Base-by-base conservation (phyloP, 495 filamentous ascomycete species). In the Aspergillus heteromorphus region DNA sequence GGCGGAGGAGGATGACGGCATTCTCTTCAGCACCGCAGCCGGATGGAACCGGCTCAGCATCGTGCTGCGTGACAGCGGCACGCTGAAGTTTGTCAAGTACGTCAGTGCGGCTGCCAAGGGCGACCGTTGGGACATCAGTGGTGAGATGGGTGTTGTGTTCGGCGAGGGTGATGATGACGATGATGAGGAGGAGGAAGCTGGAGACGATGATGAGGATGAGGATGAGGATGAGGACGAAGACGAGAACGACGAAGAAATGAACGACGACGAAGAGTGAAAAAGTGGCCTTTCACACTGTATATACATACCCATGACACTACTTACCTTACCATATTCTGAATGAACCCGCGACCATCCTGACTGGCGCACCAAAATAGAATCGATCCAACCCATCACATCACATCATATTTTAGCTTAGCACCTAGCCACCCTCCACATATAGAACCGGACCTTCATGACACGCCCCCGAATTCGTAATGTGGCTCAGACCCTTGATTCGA, bases 81-180 rank as follows among this genome's bases (percentile, higher is more conserved):
- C 87, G 7, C 78, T 98, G 63, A 83, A 87, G 71, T 97, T 97
- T 66, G 91, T 97, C 64, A 99, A 97, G 78, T 99, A 96, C 68
- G 88, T 97, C 34, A 92, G 87, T 74, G 76, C 73, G 14, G 79
- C 72, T 29, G 92, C 93, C 4, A 81, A 81, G 63, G 92, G 93
- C 14, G 95, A 97, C 71, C 79, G 93, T 34, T 99, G 92, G 92
- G 93, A 99, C 75, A 72, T 97, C 25, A 81, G 79, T 34, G 95
- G 84, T 1, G 84, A 79, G 29, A 71, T 78, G 59, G 75, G 69
- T 0, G 73, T 79, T 36, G 67, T 73, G 29, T 74, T 76, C 54
- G 71, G 69, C 14, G 76, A 75, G 5, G 61, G 64, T 21, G 72
- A 74, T 18, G 70, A 70, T 6, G 70, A 73, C 6, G 73, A 76